Percentiles rank a stretch among this genome's conserved stretches.
phyloP scores from a whole-genome alignment of 1,284 basidiomycete species.

The Cutaneotrichosporon daszewskae region DNA sequence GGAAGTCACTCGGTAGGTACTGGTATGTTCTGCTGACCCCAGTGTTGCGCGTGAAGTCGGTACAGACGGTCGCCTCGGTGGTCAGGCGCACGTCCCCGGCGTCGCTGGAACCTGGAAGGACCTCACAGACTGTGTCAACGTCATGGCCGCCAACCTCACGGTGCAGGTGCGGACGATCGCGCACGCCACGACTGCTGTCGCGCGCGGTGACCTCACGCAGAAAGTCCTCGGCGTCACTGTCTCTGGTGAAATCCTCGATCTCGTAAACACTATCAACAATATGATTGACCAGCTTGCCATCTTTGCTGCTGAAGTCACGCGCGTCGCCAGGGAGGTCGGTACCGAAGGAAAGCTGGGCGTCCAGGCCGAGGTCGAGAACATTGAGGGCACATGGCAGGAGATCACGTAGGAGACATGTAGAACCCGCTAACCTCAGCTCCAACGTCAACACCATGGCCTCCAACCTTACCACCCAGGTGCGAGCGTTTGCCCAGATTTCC shows the following conservation, averaged over 20 bases:
- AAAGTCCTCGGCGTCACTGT: constrained; percentile 91
- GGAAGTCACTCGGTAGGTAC: constrained; percentile 58
- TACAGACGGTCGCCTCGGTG: constrained; percentile 90
- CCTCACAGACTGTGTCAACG: constrained; percentile 88
- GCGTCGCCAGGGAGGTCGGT: constrained; percentile 90
- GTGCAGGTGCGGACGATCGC: constrained; percentile 93
- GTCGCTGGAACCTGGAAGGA: constrained; percentile 93
- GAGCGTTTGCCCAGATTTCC: constrained; percentile 97
- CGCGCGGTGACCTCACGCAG: constrained; percentile 85
- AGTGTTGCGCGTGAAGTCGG: constrained; percentile 82
- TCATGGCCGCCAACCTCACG: constrained; percentile 63
- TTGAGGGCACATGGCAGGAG: constrained; percentile 97
- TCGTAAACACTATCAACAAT: constrained; percentile 74
- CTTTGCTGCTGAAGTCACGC: constrained; percentile 90
- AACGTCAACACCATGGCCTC: constrained; percentile 89
- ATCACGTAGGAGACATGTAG: constrained; percentile 69
- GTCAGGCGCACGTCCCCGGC: constrained; percentile 79
- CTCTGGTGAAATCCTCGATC: constrained; percentile 87
- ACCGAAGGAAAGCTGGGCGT: constrained; percentile 96
- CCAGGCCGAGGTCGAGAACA: constrained; percentile 92
- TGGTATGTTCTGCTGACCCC: constrained; percentile 5
- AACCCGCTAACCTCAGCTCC: constrained; percentile 57
- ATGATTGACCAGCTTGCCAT: constrained; percentile 96
- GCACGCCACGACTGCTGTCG: constrained; percentile 91
- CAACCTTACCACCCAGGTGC: constrained; percentile 95